A percentile compares a stretch with the other conserved stretches of the same genome.
phyloP scores from a whole-genome alignment of 306 rosid genomes.

The Castanopsis chinensis region DNA sequence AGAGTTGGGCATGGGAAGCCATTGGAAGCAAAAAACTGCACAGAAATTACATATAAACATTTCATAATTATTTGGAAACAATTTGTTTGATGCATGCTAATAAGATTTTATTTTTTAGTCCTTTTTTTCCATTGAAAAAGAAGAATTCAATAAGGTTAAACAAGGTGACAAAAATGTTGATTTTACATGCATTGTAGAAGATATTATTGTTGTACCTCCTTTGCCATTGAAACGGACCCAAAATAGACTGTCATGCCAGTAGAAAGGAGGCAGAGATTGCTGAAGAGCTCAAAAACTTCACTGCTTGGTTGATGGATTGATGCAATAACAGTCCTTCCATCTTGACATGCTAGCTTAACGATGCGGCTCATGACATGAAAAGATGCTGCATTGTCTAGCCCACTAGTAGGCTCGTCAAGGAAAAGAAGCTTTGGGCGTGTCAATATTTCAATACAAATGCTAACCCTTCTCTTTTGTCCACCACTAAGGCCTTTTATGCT shows the following conservation, averaged over 20 bases:
- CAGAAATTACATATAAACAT: background rate
- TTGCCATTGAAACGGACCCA: slow-evolving; percentile 33
- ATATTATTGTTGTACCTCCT: slow-evolving; percentile 13
- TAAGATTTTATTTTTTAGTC: background rate
- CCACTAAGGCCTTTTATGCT: slow-evolving; percentile 53
- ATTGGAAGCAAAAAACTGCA: slow-evolving; percentile 63
- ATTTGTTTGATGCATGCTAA: background rate
- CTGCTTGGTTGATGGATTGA: slow-evolving; percentile 75
- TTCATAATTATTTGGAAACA: background rate
- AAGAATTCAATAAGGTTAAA: no score
- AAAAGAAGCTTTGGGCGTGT: slow-evolving; percentile 61
- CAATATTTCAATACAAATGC: slow-evolving; percentile 71
- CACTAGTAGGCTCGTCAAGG: slow-evolving; percentile 83
- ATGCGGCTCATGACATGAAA: slow-evolving; percentile 64
- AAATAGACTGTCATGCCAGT: slow-evolving; percentile 33
- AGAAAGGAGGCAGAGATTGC: slow-evolving; percentile 45
- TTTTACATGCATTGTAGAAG: background rate
- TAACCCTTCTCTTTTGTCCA: slow-evolving; percentile 67
- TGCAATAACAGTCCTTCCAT: slow-evolving; percentile 52
- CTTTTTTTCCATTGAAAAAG: no score
- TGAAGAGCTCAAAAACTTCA: slow-evolving; percentile 60
- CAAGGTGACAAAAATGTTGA: no score
- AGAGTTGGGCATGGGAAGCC: slow-evolving; percentile 67
- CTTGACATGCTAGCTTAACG: slow-evolving; percentile 33
- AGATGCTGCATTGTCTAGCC: slow-evolving; percentile 76